Evolutionary conservation across 495 filamentous ascomycete genomes (phyloP).

Genomic region (Sporormia fimetaria): DNA sequence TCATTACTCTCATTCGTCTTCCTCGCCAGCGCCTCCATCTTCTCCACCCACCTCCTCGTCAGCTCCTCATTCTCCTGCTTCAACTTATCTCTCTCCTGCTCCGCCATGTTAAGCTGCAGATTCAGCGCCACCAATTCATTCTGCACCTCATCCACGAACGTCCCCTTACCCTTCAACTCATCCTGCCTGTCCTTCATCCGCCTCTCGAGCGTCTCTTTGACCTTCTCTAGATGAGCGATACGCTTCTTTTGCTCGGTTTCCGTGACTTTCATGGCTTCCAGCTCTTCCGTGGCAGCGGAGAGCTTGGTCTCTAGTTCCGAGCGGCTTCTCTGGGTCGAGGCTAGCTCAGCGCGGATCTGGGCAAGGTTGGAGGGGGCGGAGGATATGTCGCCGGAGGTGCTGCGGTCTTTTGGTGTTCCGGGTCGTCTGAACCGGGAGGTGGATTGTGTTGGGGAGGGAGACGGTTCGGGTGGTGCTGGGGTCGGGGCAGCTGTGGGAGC

Average conservation of each 20-base stretch:
- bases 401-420: slow-evolving; percentile 10
- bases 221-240: slow-evolving; percentile 50
- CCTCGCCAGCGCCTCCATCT: slow-evolving; percentile 75
- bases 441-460: slow-evolving; percentile 1
- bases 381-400: slow-evolving; percentile 9
- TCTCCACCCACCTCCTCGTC: slow-evolving; percentile 80
- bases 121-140: slow-evolving; percentile 80
- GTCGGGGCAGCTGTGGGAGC: slow-evolving; percentile 1
- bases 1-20: slow-evolving; percentile 60
- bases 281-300: slow-evolving; percentile 22
- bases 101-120: slow-evolving; percentile 76
- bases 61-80: slow-evolving; percentile 78
- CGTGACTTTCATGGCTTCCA: slow-evolving; percentile 28
- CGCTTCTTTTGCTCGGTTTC: slow-evolving; percentile 37
- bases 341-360: slow-evolving; percentile 30
- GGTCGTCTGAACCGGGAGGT: slow-evolving; percentile 9
- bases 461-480: slow-evolving; percentile 1
- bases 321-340: slow-evolving; percentile 31
- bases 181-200: slow-evolving; percentile 71
- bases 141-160: slow-evolving; percentile 75
- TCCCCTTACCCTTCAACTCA: slow-evolving; percentile 70
- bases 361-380: slow-evolving; percentile 12
- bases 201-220: slow-evolving; percentile 47
- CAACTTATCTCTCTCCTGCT: slow-evolving; percentile 55
- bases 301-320: slow-evolving; percentile 26